phyloP scores from a whole-genome alignment of 1,284 basidiomycete species.

The Cryptococcus deneoformans region DNA sequence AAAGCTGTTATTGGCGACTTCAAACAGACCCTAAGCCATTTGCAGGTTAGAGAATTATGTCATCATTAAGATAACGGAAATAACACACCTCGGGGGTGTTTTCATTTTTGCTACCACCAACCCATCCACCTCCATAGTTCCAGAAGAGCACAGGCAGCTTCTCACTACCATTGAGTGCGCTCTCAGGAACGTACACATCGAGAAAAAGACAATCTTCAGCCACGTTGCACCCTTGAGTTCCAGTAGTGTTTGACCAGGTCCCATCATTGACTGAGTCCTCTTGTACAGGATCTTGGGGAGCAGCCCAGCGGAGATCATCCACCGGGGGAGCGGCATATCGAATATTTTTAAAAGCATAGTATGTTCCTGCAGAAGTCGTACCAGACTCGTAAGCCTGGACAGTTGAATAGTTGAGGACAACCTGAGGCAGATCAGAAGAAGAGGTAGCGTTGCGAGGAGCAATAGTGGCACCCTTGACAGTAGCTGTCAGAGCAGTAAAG shows the following conservation, averaged over 20 bases:
- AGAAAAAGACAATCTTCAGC: constrained; percentile 25
- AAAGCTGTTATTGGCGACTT: constrained; percentile 47
- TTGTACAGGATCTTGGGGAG: constrained; percentile 3
- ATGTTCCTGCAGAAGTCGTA: not conserved
- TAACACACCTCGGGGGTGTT: constrained; percentile 2
- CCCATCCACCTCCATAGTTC: constrained; percentile 34
- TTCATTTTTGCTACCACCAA: constrained; percentile 6
- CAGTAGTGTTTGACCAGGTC: not conserved
- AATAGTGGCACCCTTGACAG: not conserved
- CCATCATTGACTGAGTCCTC: constrained; percentile 5
- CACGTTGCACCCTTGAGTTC: not conserved
- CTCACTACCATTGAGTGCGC: constrained; percentile 11
- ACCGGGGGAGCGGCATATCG: constrained; percentile 62
- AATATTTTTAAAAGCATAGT: constrained; percentile 51
- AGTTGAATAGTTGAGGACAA: constrained; percentile 6
- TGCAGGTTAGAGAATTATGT: constrained; percentile 1
- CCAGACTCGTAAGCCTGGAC: constrained; percentile 2
- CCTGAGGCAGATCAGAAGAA: not conserved
- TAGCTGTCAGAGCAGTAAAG: not conserved
- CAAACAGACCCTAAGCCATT: constrained; percentile 18
- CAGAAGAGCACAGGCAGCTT: constrained; percentile 36
- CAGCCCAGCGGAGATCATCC: constrained; percentile 11
- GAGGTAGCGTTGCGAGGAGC: not conserved
- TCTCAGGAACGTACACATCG: constrained; percentile 20
- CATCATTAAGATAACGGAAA: not conserved